Conservation (phyloP, 352 stramenopile genomes). For the Phytophthora cryptogea region DNA sequence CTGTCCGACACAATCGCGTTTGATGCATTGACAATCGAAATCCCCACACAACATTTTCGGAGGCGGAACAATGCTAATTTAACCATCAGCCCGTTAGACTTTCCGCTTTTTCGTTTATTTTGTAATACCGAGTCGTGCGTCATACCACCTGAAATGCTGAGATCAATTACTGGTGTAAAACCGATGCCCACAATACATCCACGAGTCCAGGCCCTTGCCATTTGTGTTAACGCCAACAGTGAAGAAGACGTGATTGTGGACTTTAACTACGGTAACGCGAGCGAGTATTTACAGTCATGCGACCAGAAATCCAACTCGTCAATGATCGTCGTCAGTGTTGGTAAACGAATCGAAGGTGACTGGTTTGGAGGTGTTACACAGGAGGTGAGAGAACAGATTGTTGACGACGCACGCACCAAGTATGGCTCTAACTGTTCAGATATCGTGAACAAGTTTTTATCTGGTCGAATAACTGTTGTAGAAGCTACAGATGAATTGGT, state of each 20-base stretch:
- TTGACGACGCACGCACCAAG: no score
- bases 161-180: no score
- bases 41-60: neutral
- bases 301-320: slow-evolving; percentile 15
- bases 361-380: slow-evolving; percentile 1
- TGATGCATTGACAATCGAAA: neutral
- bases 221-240: slow-evolving; percentile 8
- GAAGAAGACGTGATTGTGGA: slow-evolving; percentile 1
- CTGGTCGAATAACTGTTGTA: no score
- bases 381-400: neutral
- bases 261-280: neutral
- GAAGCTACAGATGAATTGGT: no score
- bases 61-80: neutral
- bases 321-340: slow-evolving; percentile 21
- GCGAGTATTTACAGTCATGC: slow-evolving; percentile 13
- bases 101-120: no score
- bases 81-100: no score
- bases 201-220: slow-evolving; percentile 19
- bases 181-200: slow-evolving; percentile 8
- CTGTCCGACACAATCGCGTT: neutral
- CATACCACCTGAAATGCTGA: neutral
- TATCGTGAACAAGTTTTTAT: no score
- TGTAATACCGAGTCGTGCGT: neutral
- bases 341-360: slow-evolving; percentile 20
- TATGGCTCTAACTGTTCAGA: no score